Percentiles rank a stretch among this genome's conserved stretches.
Conservation (phyloP, 768 basidiomycete genomes). For the Obba rivulosa region DNA sequence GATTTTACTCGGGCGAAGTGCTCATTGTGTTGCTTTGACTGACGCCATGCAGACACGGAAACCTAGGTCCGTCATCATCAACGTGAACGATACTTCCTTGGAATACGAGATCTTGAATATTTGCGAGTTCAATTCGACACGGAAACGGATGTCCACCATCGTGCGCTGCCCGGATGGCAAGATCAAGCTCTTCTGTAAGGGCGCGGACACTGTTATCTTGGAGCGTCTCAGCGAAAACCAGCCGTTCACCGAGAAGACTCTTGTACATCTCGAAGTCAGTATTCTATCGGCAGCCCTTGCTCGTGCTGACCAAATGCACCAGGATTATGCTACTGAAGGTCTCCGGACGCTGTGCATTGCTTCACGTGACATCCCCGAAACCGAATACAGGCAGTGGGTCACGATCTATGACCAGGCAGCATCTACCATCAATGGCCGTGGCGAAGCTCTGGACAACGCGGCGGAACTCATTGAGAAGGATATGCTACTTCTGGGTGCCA, state of each 20-base stretch:
- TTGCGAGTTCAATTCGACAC: slow-evolving; percentile 97
- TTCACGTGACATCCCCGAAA: slow-evolving; percentile 85
- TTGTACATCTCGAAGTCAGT: slow-evolving; percentile 82
- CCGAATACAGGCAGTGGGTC: slow-evolving; percentile 89
- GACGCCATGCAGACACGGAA: slow-evolving; percentile 71
- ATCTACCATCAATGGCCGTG: slow-evolving; percentile 90
- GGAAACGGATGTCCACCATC: slow-evolving; percentile 97
- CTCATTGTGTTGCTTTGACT: slow-evolving; percentile 3
- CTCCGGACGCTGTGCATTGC: slow-evolving; percentile 95
- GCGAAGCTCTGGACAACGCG: slow-evolving; percentile 89
- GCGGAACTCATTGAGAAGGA: slow-evolving; percentile 97
- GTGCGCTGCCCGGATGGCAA: slow-evolving; percentile 82
- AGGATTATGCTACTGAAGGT: slow-evolving; percentile 97
- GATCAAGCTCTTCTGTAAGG: slow-evolving; percentile 95
- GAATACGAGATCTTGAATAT: slow-evolving; percentile 94
- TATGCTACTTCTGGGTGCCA: slow-evolving; percentile 88
- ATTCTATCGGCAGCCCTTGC: not conserved
- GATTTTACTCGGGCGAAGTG: not conserved
- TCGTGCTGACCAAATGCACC: slow-evolving; percentile 1
- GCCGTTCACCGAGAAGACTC: slow-evolving; percentile 77
- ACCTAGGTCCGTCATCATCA: slow-evolving; percentile 91
- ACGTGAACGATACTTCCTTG: slow-evolving; percentile 60
- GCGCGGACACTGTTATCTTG: slow-evolving; percentile 95
- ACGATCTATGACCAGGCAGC: slow-evolving; percentile 88
- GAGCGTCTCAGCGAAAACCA: slow-evolving; percentile 88